Percentiles rank a stretch among this genome's conserved stretches.
Evolutionary conservation across 1,139 yeast genomes (phyloP).

Genomic region (Blastobotrys apis): DNA sequence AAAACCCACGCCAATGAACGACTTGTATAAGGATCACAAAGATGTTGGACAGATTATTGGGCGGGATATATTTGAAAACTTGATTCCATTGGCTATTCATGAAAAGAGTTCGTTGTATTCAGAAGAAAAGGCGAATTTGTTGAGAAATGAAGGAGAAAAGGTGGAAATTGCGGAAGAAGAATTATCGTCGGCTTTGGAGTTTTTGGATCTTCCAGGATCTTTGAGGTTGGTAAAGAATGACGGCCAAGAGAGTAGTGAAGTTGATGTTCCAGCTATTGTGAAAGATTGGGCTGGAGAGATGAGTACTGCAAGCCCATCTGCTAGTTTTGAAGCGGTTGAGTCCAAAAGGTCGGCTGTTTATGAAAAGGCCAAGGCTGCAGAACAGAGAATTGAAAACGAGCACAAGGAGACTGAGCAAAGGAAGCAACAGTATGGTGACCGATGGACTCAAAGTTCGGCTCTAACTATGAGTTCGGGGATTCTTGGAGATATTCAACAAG

Average conservation of each 20-base stretch:
- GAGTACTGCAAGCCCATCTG: conserved; percentile 3
- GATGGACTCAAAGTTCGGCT: conserved; percentile 41
- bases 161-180: conserved; percentile 80
- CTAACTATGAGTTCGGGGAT: conserved; percentile 34
- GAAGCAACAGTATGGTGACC: conserved; percentile 35
- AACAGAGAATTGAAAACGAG: conserved; percentile 37
- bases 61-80: conserved; percentile 60
- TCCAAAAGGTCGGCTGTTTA: conserved; percentile 20
- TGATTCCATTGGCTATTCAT: conserved; percentile 82
- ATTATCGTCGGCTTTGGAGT: conserved; percentile 71
- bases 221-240: conserved; percentile 48
- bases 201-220: conserved; percentile 68
- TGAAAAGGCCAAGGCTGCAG: conserved; percentile 39
- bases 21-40: conserved; percentile 44
- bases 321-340: conserved; percentile 16
- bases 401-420: conserved; percentile 35
- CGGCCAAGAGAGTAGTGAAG: conserved; percentile 17
- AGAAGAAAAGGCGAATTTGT: conserved; percentile 76
- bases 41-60: conserved; percentile 50
- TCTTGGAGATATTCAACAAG: conserved; percentile 51
- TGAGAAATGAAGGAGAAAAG: conserved; percentile 70
- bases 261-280: conserved; percentile 29
- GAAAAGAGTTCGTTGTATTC: conserved; percentile 84
- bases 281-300: conserved; percentile 36
- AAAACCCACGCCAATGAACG: conserved; percentile 59